phyloP scores from a whole-genome alignment of 805 yeast species.

The Ogataea thermomethanolica region DNA sequence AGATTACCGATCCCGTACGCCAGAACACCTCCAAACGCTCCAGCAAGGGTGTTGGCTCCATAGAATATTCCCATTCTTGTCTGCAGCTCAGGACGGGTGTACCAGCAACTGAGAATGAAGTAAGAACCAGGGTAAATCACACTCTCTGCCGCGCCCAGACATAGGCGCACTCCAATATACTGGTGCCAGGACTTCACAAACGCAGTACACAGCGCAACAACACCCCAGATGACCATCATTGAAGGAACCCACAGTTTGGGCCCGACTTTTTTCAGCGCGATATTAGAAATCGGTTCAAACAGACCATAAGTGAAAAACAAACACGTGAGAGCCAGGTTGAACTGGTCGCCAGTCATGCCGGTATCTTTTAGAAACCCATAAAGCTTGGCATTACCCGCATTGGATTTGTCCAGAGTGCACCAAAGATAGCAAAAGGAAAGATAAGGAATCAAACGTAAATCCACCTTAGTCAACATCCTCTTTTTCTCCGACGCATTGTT shows the following conservation, averaged over 20 bases:
- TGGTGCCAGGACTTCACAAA: conserved; percentile 24
- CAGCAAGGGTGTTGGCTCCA: conserved; percentile 34
- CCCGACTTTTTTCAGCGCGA: conserved; percentile 32
- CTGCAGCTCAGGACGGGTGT: conserved; percentile 37
- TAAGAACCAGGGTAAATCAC: conserved; percentile 42
- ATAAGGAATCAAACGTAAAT: conserved; percentile 23
- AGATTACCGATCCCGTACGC: conserved; percentile 37
- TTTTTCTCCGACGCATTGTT: conserved; percentile 22
- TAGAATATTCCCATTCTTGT: conserved; percentile 37
- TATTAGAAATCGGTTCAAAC: conserved; percentile 40
- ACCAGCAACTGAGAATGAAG: conserved; percentile 38
- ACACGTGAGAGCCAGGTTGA: conserved; percentile 39
- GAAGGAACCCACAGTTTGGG: conserved; percentile 39
- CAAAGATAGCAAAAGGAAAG: conserved; percentile 30
- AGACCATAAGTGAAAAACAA: conserved; percentile 39
- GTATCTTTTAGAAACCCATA: conserved; percentile 30
- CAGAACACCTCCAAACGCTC: conserved; percentile 37
- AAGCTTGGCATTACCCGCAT: conserved; percentile 34
- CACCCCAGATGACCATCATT: conserved; percentile 39
- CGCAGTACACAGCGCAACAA: conserved; percentile 35
- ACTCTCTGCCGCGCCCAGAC: conserved; percentile 41
- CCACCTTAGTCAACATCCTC: conserved; percentile 26
- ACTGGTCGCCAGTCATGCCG: conserved; percentile 34
- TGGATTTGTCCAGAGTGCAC: conserved; percentile 34
- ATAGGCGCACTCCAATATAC: conserved; percentile 33